Percentiles rank a stretch among this genome's conserved stretches.
phyloP scores from a whole-genome alignment of 2,329 filamentous ascomycete genomes.

The Xylaria sp. region DNA sequence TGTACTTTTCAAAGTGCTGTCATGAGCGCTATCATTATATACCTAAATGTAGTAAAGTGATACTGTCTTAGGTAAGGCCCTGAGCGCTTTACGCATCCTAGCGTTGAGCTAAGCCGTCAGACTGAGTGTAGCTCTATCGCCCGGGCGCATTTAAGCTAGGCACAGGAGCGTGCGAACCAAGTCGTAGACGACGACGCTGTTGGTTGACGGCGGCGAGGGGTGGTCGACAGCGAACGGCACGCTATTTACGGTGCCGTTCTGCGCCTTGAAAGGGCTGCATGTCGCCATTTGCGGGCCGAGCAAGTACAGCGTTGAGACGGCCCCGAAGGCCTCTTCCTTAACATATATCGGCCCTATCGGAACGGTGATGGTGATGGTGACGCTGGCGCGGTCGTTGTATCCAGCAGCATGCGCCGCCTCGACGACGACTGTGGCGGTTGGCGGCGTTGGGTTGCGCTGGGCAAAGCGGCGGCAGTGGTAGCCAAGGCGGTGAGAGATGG shows the following conservation, averaged over 20 bases:
- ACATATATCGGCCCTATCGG: conserved; percentile 35
- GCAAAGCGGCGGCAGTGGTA: conserved; percentile 34
- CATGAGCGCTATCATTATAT: too few relatives aligned
- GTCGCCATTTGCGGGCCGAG: conserved; percentile 30
- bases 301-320: conserved; percentile 45
- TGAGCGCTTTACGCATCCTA: too few relatives aligned
- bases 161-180: conserved; percentile 35
- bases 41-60: too few relatives aligned
- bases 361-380: conserved; percentile 37
- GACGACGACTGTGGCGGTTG: conserved; percentile 34
- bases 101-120: too few relatives aligned
- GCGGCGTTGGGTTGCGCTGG: conserved; percentile 27
- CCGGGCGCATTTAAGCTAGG: neutral
- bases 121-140: too few relatives aligned
- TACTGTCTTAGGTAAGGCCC: too few relatives aligned
- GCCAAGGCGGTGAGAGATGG: conserved; percentile 32
- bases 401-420: conserved; percentile 39
- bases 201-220: conserved; percentile 43
- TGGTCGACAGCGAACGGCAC: conserved; percentile 37
- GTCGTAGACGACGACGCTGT: conserved; percentile 45
- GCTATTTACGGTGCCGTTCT: conserved; percentile 37
- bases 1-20: too few relatives aligned
- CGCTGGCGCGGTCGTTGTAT: conserved; percentile 38
- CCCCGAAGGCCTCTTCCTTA: conserved; percentile 24
- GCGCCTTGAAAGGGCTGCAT: conserved; percentile 42